These are phyloP conservation scores for Pharus latifolius DNA, from an alignment of 176 grass and related monocot genomes.

Conservation along the genomic window DNA sequence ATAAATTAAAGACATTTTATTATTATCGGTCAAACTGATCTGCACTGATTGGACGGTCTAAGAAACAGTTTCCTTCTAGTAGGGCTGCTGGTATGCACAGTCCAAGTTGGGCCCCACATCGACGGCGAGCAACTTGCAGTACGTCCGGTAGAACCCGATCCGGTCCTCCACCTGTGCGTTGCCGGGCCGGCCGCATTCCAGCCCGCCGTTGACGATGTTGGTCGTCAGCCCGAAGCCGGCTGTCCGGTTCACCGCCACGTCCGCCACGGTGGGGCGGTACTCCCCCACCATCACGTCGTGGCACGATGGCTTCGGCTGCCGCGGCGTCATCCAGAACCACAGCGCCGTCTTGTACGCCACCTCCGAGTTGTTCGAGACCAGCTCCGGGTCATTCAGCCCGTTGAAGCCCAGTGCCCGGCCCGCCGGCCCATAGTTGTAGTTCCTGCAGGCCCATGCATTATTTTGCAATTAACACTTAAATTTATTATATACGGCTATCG, in stretches of 20 bases:
- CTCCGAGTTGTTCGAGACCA: slow-evolving; percentile 20
- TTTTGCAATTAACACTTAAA: too few relatives aligned
- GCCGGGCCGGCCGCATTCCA: slow-evolving; percentile 34
- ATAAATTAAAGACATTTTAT: too few relatives aligned
- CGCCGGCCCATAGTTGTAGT: slow-evolving; percentile 80
- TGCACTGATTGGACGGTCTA: too few relatives aligned
- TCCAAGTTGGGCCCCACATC: slow-evolving; percentile 39
- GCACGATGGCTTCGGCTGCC: slow-evolving; percentile 65
- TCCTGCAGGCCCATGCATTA: slow-evolving; percentile 21
- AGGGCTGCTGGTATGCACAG: slow-evolving; percentile 53
- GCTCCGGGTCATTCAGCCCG: slow-evolving; percentile 36
- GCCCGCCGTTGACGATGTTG: slow-evolving; percentile 77
- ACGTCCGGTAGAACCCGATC: slow-evolving; percentile 46
- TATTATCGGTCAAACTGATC: too few relatives aligned
- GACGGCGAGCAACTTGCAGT: slow-evolving; percentile 35
- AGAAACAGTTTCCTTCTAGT: not conserved
- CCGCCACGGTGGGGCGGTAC: slow-evolving; percentile 17
- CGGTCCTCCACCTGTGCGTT: slow-evolving; percentile 27
- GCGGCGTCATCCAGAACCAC: slow-evolving; percentile 82
- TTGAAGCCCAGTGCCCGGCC: slow-evolving; percentile 49
- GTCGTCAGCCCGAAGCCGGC: slow-evolving; percentile 61
- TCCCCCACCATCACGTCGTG: slow-evolving; percentile 65
- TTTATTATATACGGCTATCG: too few relatives aligned
- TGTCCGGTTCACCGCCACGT: slow-evolving; percentile 32
- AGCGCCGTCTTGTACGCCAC: slow-evolving; percentile 59